Evolutionary conservation across 306 rosid species (phyloP), one percentile per base, ranked within the genome.

Genomic region (Arachis stenosperma): DNA sequence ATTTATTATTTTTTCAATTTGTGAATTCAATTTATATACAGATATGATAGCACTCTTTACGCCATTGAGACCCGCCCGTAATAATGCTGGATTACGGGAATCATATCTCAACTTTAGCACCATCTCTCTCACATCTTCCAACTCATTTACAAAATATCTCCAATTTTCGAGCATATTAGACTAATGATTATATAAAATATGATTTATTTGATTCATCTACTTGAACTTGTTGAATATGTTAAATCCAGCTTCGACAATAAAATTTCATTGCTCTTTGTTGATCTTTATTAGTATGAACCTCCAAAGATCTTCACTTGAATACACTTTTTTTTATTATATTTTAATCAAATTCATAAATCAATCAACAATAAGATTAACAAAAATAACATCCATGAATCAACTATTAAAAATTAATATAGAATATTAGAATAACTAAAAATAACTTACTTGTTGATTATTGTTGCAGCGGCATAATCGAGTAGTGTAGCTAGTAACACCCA

Each of bases 21-120:
- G 12, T 5, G 17, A 13, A 11, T 48, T 10, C 10, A 13, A 11
- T 48, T 10, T 48, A 43, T 46, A 47, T 42, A 74, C 79, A 92
- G 96, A 93, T 81, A 72, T 93, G 50, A 56, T 83, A 12, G 98
- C 96, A 3, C 81, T 93, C 48, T 83, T 70, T 30, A 87, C 97
- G 0, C 85, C 88, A 81, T 86, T 93, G 97, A 86, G 97, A 81
- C 81, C 96, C 3, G 91, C 27, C 27, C 27, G 27, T 87, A 47
- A 85, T 93, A 1, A 84, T 90, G 98, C 43, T 93, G 15, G 98
- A 93, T 70, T 93, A 90, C 56, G 98, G 97, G 97, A 82, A 88
- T 79, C 81, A 77, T 93, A 93, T 96, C 96, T 48, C 89, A 87
- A 59, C 78, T 93, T 17, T 93, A 86, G 64, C 84, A 90, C 66